Conservation (phyloP, 1,139 yeast species). For the Debaryomyces psychrophilus region DNA sequence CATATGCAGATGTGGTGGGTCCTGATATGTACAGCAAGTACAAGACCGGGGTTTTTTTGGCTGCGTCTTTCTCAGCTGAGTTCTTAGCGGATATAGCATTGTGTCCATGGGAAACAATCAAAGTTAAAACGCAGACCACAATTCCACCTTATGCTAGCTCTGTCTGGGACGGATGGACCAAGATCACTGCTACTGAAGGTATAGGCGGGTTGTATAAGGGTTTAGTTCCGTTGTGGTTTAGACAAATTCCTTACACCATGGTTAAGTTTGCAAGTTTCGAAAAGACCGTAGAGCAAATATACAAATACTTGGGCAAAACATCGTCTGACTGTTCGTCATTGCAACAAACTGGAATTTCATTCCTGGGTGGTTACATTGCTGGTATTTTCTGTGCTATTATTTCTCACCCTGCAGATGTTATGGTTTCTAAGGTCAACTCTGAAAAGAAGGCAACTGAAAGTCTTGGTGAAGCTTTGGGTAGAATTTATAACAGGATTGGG, state of each 20-base stretch:
- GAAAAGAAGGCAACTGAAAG: constrained; percentile 71
- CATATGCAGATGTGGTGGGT: constrained; percentile 71
- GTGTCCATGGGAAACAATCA: constrained; percentile 93
- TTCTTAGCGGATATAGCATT: constrained; percentile 84
- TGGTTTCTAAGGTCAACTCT: constrained; percentile 89
- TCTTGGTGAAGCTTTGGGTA: constrained; percentile 63
- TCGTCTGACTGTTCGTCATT: constrained; percentile 39
- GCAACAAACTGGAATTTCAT: constrained; percentile 91
- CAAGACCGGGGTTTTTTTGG: constrained; percentile 74
- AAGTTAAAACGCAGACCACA: constrained; percentile 90
- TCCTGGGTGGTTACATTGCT: constrained; percentile 92
- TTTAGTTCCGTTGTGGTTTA: constrained; percentile 85
- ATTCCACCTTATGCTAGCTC: constrained; percentile 76
- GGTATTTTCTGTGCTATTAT: constrained; percentile 94
- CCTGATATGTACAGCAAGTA: constrained; percentile 62
- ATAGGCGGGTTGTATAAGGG: constrained; percentile 80
- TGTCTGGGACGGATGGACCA: constrained; percentile 67
- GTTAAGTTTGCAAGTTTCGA: constrained; percentile 94
- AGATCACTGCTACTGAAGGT: constrained; percentile 70
- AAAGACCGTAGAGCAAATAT: constrained; percentile 77
- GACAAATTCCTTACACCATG: constrained; percentile 97
- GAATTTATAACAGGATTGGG: constrained; percentile 82
- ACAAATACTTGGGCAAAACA: constrained; percentile 52
- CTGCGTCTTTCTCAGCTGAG: constrained; percentile 92
- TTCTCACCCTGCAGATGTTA: constrained; percentile 96